phyloP scores from a whole-genome alignment of 805 yeast species.

The Candida vaughaniae region DNA sequence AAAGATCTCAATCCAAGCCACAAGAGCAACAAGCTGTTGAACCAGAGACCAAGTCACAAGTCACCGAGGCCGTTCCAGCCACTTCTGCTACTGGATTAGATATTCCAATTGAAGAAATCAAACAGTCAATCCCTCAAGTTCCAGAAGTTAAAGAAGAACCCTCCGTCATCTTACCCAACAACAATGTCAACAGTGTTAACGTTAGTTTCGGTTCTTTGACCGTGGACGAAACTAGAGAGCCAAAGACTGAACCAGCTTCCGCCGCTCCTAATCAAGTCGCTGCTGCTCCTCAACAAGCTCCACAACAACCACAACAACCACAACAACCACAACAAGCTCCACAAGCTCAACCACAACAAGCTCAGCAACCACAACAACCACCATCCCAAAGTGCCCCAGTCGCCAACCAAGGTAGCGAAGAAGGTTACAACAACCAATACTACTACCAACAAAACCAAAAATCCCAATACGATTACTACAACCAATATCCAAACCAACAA shows the following conservation, averaged over 20 bases:
- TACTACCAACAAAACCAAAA: slow-evolving; percentile 19
- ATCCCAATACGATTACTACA: slow-evolving; percentile 29
- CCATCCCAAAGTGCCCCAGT: slow-evolving; percentile 21
- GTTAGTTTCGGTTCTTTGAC: slow-evolving; percentile 64
- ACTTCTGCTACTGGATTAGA: slow-evolving; percentile 5
- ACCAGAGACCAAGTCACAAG: slow-evolving; percentile 12
- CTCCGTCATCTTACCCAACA: slow-evolving; percentile 52
- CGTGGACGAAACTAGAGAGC: slow-evolving; percentile 43
- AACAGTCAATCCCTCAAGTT: slow-evolving; percentile 16
- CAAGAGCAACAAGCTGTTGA: slow-evolving; percentile 14
- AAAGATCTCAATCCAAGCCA: slow-evolving; percentile 11
- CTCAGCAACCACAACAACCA: slow-evolving; percentile 21
- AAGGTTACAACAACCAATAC: slow-evolving; percentile 19
- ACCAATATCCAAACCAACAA: slow-evolving; percentile 33
- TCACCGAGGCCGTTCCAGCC: background rate
- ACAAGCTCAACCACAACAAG: slow-evolving; percentile 11
- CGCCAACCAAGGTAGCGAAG: slow-evolving; percentile 20
- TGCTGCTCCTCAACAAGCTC: slow-evolving; percentile 6
- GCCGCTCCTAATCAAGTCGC: slow-evolving; percentile 17
- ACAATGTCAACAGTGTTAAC: slow-evolving; percentile 48
- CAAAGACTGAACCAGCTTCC: slow-evolving; percentile 19
- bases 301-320: slow-evolving; percentile 12
- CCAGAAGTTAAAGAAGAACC: slow-evolving; percentile 27
- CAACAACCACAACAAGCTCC: slow-evolving; percentile 13
- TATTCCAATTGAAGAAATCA: slow-evolving; percentile 15